Conservation (phyloP, 2,329 filamentous ascomycete genomes). For the Acarospora socialis region DNA sequence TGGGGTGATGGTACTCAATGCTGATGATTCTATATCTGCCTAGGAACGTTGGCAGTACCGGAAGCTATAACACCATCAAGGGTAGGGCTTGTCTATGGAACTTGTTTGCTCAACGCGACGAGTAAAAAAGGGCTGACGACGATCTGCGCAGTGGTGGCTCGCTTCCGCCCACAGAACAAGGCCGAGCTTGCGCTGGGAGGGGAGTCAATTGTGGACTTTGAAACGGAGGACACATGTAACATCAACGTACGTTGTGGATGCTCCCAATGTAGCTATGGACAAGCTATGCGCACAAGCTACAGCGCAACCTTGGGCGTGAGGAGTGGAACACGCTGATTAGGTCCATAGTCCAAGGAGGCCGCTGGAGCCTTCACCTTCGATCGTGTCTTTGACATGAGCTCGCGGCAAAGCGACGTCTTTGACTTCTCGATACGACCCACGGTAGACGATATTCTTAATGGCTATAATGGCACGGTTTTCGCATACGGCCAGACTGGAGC, state of each 20-base stretch:
- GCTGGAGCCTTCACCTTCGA: conserved; percentile 89
- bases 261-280: too few species aligned
- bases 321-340: too few species aligned
- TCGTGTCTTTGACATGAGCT: conserved; percentile 89
- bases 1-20: conserved; percentile 11
- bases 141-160: conserved; percentile 66
- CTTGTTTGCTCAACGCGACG: not conserved
- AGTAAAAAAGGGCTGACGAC: conserved; percentile 1
- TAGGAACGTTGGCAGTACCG: conserved; percentile 19
- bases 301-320: too few species aligned
- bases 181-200: conserved; percentile 81
- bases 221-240: conserved; percentile 74
- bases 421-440: conserved; percentile 94
- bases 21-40: conserved; percentile 10
- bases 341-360: conserved; percentile 60
- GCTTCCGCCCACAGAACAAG: conserved; percentile 95
- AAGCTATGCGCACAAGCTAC: too few species aligned
- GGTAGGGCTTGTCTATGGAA: conserved; percentile 26
- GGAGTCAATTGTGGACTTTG: conserved; percentile 80
- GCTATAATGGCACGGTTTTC: conserved; percentile 98
- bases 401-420: conserved; percentile 84
- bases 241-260: conserved; percentile 72
- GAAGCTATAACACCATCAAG: conserved; percentile 36
- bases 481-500: conserved; percentile 97
- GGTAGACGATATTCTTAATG: conserved; percentile 95